Percentiles rank a stretch among this genome's conserved stretches.
Evolutionary conservation across 176 grass and related monocot species (phyloP).

Genomic region (Eragrostis nindensis): DNA sequence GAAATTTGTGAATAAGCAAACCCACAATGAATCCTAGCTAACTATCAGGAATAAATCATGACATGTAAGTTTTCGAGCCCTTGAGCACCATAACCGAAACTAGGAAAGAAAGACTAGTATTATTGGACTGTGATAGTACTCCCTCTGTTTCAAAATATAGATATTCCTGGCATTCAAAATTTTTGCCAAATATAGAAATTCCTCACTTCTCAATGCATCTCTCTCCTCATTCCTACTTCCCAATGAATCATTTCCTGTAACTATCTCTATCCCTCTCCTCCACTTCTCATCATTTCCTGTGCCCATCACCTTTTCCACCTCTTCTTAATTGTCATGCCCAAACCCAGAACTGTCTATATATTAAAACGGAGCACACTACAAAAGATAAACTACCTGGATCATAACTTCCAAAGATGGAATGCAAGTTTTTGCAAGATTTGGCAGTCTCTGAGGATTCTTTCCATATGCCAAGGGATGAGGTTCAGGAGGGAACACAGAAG

Average conservation of each 20-base stretch:
- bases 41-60: conserved; percentile 29
- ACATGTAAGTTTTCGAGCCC: conserved; percentile 16
- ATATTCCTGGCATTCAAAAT: too few relatives aligned
- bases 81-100: conserved; percentile 9
- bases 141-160: not conserved
- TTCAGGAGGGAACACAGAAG: conserved; percentile 88
- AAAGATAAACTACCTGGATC: conserved; percentile 82
- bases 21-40: conserved; percentile 9
- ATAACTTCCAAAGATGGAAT: conserved; percentile 76
- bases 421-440: conserved; percentile 62
- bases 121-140: not conserved
- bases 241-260: too few relatives aligned
- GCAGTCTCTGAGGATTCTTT: conserved; percentile 58
- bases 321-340: too few relatives aligned
- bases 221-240: too few relatives aligned
- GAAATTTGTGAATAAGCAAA: conserved; percentile 24
- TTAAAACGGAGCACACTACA: not conserved
- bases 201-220: too few relatives aligned
- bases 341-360: too few relatives aligned
- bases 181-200: too few relatives aligned
- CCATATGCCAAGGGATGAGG: conserved; percentile 85
- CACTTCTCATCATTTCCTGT: too few relatives aligned
- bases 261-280: too few relatives aligned
- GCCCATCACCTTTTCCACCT: too few relatives aligned
- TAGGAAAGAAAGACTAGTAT: not conserved